These are phyloP conservation scores for Debaryomycetaceae sp. DNA, from an alignment of 1,139 yeast species.

Conservation along the genomic window DNA sequence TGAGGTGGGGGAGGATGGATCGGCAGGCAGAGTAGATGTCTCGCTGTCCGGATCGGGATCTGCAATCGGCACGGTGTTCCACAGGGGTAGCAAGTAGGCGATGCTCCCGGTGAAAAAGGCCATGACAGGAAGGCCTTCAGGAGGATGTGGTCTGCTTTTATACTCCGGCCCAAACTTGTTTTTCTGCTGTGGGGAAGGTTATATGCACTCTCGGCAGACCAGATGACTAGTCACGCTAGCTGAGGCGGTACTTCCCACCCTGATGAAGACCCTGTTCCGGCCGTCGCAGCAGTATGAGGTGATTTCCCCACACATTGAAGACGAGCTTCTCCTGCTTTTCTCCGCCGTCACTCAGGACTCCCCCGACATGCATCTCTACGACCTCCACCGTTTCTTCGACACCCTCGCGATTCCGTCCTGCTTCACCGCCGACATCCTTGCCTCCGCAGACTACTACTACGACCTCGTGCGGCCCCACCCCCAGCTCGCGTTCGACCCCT, in stretches of 20 bases:
- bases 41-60: neutral
- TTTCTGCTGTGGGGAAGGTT: no score
- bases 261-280: no score
- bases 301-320: conserved; percentile 15
- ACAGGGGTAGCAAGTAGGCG: neutral
- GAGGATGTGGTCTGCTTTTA: no score
- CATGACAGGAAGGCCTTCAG: no score
- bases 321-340: conserved; percentile 24
- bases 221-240: no score
- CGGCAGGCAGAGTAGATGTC: no score
- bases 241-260: no score
- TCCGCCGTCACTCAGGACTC: conserved; percentile 12
- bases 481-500: conserved; percentile 4
- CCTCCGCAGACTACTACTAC: conserved; percentile 26
- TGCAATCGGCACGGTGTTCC: neutral
- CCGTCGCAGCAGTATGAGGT: no score
- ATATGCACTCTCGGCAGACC: no score
- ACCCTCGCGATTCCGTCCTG: conserved; percentile 20
- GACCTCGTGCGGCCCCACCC: conserved; percentile 9
- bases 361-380: conserved; percentile 20
- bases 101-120: neutral
- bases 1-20: no score
- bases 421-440: conserved; percentile 21
- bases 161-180: no score
- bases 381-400: conserved; percentile 16